phyloP scores from a whole-genome alignment of 495 filamentous ascomycete genomes.

The Neurospora sp. region DNA sequence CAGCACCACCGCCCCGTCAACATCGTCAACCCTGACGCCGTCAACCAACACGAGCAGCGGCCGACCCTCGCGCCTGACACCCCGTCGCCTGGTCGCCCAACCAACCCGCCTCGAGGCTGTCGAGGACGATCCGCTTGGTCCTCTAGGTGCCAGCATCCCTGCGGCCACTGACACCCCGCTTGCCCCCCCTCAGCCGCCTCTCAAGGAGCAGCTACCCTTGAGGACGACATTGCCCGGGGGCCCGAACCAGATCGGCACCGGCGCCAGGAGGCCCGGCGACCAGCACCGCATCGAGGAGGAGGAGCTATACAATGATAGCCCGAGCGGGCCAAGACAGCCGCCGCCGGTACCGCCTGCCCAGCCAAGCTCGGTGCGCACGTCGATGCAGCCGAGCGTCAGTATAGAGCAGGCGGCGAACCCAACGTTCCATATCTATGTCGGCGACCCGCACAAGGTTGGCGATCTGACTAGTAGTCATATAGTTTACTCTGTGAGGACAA shows the following conservation, averaged over 20 bases:
- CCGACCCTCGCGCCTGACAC: conserved; percentile 34
- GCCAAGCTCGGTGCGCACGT: conserved; percentile 40
- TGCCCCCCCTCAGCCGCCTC: conserved; percentile 70
- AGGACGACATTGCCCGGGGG: conserved; percentile 40
- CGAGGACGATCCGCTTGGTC: conserved; percentile 75
- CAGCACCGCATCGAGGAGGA: conserved; percentile 56
- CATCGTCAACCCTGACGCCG: conserved; percentile 19
- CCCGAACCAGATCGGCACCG: not conserved
- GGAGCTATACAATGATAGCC: conserved; percentile 30
- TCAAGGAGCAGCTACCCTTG: conserved; percentile 65
- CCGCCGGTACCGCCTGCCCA: conserved; percentile 65
- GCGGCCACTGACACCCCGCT: conserved; percentile 40
- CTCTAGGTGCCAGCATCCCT: conserved; percentile 70
- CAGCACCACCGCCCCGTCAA: conserved; percentile 1
- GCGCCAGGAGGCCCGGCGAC: conserved; percentile 25
- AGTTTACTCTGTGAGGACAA: conserved; percentile 90
- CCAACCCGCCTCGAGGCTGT: conserved; percentile 78
- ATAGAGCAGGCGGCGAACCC: conserved; percentile 87
- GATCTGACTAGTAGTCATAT: conserved; percentile 95
- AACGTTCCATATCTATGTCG: conserved; percentile 82
- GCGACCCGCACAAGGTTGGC: conserved; percentile 95
- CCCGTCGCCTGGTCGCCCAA: conserved; percentile 69
- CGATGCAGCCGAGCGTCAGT: conserved; percentile 71
- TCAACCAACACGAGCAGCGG: conserved; percentile 30
- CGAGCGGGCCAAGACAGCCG: conserved; percentile 49